Conservation (phyloP, 1,139 yeast species). For the Taphrina communis region DNA sequence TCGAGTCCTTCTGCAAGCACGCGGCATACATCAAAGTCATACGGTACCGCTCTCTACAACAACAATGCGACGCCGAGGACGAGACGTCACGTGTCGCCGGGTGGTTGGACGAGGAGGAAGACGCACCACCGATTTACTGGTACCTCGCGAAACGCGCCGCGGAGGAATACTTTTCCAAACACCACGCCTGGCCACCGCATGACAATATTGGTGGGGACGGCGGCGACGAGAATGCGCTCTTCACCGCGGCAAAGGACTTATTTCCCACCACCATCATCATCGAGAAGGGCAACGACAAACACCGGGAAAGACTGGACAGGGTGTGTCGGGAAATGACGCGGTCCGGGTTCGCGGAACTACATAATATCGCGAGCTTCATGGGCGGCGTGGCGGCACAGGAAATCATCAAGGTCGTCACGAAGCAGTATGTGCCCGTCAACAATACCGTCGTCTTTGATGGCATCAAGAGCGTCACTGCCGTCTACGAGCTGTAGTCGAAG, state of each 20-base stretch:
- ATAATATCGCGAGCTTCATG: slow-evolving; percentile 61
- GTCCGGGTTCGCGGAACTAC: slow-evolving; percentile 55
- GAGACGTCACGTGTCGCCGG: slow-evolving; percentile 31
- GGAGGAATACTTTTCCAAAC: background rate
- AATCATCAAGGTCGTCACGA: slow-evolving; percentile 62
- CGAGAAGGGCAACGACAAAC: background rate
- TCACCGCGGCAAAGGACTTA: background rate
- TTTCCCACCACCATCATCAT: background rate
- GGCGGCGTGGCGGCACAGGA: slow-evolving; percentile 87
- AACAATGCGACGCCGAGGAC: slow-evolving; percentile 45
- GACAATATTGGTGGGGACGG: background rate
- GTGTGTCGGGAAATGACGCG: slow-evolving; percentile 49
- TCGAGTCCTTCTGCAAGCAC: slow-evolving; percentile 67
- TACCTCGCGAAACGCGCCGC: slow-evolving; percentile 36
- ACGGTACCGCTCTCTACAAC: slow-evolving; percentile 47
- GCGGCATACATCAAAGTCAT: slow-evolving; percentile 54
- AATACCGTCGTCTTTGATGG: slow-evolving; percentile 75
- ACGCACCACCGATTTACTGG: slow-evolving; percentile 40
- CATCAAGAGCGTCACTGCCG: slow-evolving; percentile 59
- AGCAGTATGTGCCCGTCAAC: slow-evolving; percentile 75
- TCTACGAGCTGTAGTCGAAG: slow-evolving; percentile 56
- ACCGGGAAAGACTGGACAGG: slow-evolving; percentile 11
- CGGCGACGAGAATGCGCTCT: background rate
- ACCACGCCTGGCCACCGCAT: background rate
- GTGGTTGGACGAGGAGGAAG: slow-evolving; percentile 35